Base-by-base conservation (phyloP, 2,329 filamentous ascomycete genomes). In the Fusarium sp. region DNA sequence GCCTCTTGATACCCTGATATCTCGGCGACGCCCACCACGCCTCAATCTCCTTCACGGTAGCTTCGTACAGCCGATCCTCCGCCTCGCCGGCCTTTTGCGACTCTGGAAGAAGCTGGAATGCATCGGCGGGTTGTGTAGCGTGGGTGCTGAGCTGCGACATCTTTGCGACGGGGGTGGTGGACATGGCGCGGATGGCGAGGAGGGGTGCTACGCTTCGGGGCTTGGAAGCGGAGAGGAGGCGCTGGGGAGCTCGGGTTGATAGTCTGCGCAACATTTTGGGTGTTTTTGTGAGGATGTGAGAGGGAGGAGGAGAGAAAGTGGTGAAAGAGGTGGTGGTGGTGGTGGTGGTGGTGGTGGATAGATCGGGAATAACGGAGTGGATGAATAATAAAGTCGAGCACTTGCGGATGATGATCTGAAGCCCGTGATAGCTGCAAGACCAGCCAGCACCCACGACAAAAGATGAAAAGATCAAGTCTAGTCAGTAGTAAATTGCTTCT, bases 11-110 rank as follows among this genome's bases (percentile, higher is more conserved):
- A 68, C 94, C 96, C 74, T 92, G 89, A 81, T 91, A 99, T 64
- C 96, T 91, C 13, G 94, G 92, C 45, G 92, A 92, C 26, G 89
- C 88, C 96, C 96, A 99, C 96, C 96, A 98, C 34, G 92, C 89
- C 82, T 95, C 90, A 18, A 98, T 94, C 78, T 96, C 92, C 78
- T 92, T 89, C 59, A 98, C 87, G 81, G 98, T 94, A 72, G 93
- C 89, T 47, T 95, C 90, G 82, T 95, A 97, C 3, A 98, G 87
- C 2, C 90, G 90, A 83, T 98, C 95, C 83, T 98, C 96, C 1
- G 94, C 90, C 24, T 88, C 87, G 22, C 94, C 94, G 1, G 92
- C 86, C 83, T 98, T 98, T 64, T 92, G 86, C 38, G 89, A 84
- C 75, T 95, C 94, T 45, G 94, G 88, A 2, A 98, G 88, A 20